Base-by-base conservation (phyloP, 257 asterid genomes). In the Solanum megistacrolobum region DNA sequence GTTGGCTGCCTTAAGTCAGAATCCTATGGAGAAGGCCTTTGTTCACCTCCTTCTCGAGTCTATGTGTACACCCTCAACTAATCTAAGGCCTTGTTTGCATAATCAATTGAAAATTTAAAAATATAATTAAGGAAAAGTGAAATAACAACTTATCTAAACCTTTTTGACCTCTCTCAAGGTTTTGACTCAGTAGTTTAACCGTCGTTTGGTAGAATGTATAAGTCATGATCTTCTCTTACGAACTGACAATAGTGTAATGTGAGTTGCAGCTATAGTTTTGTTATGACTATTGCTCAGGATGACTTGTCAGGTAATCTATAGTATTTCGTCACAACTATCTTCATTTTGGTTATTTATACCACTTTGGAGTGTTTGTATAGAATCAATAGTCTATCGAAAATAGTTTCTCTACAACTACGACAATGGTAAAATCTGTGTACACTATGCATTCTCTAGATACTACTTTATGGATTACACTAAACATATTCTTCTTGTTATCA, bases 21-120 rank as follows among this genome's bases (percentile, higher is more conserved):
- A 89, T 92, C 94, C 92, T 69, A 89, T 91, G 91, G 38, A 72
- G 69, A 43, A 81, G 83, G 16, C 52, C 21, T 36, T 68, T 78
- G 86, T 84, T 87, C 35, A 7, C 71, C 32, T 39, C 82, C 76
- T 86, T 65, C 38, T 79, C 86, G 29, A 87, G 88, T 41, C 81
- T 27, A 46, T 60, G n/a, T 60, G 13, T 85, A 43, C 23, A 14
- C 14, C 4, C 21, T 18, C 84, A 79, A 79, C 18, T 29, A 4
- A 48, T 82, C 13, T 21, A 82, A 48, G 7, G 4, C 18, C 2
- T 48, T 48, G 43, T 48, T 48, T 82, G 85, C 21, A 38, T 38
- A 38, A 75, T 38, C 55, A 21, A n/a, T n/a, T n/a, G 23, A 78
- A 78, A 38, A 35, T 23, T 7, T 12, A 78, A 39, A 75, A 5